Evolutionary conservation across 2,329 filamentous ascomycete species (phyloP), one percentile per base, ranked within the genome.

Genomic region (Myriosclerotinia duriaeana): DNA sequence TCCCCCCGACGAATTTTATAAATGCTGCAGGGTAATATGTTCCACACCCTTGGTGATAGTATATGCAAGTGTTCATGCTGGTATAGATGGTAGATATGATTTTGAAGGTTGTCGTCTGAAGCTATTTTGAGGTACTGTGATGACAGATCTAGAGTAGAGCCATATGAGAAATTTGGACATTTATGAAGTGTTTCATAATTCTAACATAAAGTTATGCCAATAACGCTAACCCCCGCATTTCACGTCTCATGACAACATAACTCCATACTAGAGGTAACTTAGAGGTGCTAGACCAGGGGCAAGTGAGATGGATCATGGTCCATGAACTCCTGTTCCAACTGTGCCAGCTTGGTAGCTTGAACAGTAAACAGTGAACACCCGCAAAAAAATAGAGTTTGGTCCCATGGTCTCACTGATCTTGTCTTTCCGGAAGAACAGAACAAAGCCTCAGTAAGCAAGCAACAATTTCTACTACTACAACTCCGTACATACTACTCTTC

Each of bases 141-240:
- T 59, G 30, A 36, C n/a, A 30, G 11, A 40, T 3, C 26, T 26
- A 26, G 26, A n/a, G 26, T 26, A 26, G 26, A 26, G 26, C n/a
- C n/a, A n/a, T n/a, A 26, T 26, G 26, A 26, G 26, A 26, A 26
- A 26, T 26, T 26, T 26, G 26, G 26, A 26, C 26, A 26, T 22
- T 60, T 50, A 38, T 60, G 58, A 36, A 60, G 5, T 5, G 14
- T 22, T 26, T 50, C 58, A 60, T 50, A 60, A 50, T 1, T 48
- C 22, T 8, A 46, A 9, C 44, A 20, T 46, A 8, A 22, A n/a
- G 11, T 50, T 50, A 50, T 60, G 44, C 58, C n/a, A 36, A 38
- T 2, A 20, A 50, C 58, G 34, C 58, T 61, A 61, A 26, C 58
- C 58, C 58, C 58, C 58, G 58, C 58, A 61, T 61, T 50, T 50